These are phyloP conservation scores for Rhynchospora tenuis DNA, from an alignment of 176 grass and related monocot genomes.

Conservation along the genomic window DNA sequence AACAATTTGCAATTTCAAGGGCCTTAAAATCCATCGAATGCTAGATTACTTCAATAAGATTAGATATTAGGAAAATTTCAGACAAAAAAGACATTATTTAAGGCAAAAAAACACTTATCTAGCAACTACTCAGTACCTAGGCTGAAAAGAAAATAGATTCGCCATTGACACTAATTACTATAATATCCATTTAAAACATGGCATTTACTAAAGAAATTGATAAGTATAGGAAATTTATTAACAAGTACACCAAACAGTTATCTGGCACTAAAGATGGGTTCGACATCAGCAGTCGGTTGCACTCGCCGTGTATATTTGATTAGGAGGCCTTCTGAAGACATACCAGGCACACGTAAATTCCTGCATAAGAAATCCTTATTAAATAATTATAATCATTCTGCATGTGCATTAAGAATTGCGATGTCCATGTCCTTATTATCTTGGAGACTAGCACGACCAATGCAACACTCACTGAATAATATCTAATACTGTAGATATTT, in stretches of 20 bases:
- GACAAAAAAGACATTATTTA: too few species aligned
- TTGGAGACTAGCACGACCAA: not conserved
- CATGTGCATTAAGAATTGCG: not conserved
- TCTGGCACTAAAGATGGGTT: constrained; percentile 82
- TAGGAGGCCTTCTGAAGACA: constrained; percentile 88
- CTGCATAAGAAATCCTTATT: constrained; percentile 16
- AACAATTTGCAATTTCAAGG: too few species aligned
- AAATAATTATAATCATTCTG: not conserved
- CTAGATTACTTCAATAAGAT: too few species aligned
- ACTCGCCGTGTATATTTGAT: constrained; percentile 86
- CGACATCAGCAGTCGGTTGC: constrained; percentile 60
- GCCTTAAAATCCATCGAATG: too few species aligned
- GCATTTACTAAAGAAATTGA: not conserved
- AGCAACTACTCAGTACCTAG: not conserved
- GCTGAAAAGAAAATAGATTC: not conserved
- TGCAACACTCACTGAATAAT: not conserved
- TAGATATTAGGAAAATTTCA: too few species aligned
- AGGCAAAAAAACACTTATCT: not conserved
- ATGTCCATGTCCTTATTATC: not conserved
- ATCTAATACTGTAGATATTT: not conserved
- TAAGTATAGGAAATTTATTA: not conserved
- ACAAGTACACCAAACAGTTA: constrained; percentile 27
- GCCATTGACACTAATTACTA: not conserved
- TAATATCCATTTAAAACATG: not conserved
- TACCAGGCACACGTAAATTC: constrained; percentile 56